A percentile compares a stretch with the other conserved stretches of the same genome.
Evolutionary conservation across 2,329 filamentous ascomycete species (phyloP).

Genomic region (Neophaeococcomyces aloes): DNA sequence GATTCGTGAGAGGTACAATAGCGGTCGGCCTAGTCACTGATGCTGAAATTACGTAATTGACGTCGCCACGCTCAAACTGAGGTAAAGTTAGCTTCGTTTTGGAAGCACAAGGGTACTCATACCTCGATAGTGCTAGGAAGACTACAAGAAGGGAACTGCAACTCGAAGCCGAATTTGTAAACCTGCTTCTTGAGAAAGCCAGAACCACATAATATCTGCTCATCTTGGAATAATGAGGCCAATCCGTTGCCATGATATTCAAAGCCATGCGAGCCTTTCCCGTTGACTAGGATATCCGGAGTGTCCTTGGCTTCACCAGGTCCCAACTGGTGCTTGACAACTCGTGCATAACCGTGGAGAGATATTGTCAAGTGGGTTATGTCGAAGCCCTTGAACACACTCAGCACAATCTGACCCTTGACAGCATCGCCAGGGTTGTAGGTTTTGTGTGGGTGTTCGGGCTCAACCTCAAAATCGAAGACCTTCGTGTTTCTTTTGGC

Average conservation of each 20-base stretch:
- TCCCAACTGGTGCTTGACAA: conserved; percentile 51
- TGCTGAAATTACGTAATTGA: conserved; percentile 82
- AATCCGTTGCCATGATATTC: conserved; percentile 56
- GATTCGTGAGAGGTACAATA: conserved; percentile 67
- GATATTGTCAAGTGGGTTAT: conserved; percentile 55
- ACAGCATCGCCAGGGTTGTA: conserved; percentile 54
- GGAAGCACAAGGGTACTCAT: conserved; percentile 31
- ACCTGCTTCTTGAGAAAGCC: conserved; percentile 53
- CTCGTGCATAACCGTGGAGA: conserved; percentile 54
- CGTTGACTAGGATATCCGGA: conserved; percentile 42
- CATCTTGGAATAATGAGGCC: conserved; percentile 55
- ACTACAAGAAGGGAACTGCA: conserved; percentile 49
- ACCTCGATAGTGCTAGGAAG: conserved; percentile 88
- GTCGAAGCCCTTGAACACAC: conserved; percentile 49
- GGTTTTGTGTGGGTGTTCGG: conserved; percentile 52
- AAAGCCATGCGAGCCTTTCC: conserved; percentile 41
- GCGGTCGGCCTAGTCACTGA: conserved; percentile 82
- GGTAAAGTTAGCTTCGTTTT: conserved; percentile 15
- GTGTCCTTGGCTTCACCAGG: conserved; percentile 44
- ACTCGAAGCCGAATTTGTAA: conserved; percentile 56
- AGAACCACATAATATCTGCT: conserved; percentile 53
- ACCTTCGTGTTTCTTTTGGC: conserved; percentile 44
- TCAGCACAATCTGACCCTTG: conserved; percentile 49
- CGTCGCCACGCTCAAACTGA: conserved; percentile 89
- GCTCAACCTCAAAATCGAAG: conserved; percentile 51